Evolutionary conservation across 371 early-diverging fungal genomes (phyloP).

Genomic region (Umbelopsis sp.): DNA sequence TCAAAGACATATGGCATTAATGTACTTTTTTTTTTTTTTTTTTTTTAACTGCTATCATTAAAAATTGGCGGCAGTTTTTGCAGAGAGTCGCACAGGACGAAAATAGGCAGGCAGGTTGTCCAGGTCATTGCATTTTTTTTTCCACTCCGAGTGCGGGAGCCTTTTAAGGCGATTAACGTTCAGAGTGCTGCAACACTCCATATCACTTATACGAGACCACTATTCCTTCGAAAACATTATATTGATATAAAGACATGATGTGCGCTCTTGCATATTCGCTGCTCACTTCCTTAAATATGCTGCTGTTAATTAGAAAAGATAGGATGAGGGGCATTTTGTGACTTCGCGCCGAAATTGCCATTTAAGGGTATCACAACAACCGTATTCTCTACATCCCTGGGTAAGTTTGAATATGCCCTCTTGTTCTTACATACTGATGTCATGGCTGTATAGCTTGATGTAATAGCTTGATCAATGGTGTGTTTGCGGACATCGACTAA

Average conservation of each 20-base stretch:
- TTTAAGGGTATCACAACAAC: conserved; percentile 4
- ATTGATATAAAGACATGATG: background rate
- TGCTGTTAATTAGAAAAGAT: background rate
- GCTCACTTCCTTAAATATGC: background rate
- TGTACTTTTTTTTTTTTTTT: background rate
- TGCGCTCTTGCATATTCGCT: background rate
- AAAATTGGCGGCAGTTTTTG: background rate
- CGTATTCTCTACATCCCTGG: background rate
- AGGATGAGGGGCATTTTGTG: background rate
- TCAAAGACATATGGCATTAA: background rate
- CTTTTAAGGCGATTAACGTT: too few species aligned
- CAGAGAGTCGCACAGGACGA: background rate
- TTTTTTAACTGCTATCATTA: background rate
- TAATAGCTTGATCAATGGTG: background rate
- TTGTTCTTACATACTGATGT: background rate
- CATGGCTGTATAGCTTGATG: background rate
- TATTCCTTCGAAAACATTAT: background rate
- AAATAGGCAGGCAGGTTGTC: background rate
- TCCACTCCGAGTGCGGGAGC: too few species aligned
- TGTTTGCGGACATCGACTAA: too few species aligned
- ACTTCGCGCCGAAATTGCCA: conserved; percentile 11
- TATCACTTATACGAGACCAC: too few species aligned
- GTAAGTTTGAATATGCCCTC: background rate
- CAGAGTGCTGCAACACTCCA: too few species aligned
- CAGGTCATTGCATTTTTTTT: background rate